Conservation (phyloP, 371 early-diverging fungal genomes). For the Paraphysoderma sedebokerense region DNA sequence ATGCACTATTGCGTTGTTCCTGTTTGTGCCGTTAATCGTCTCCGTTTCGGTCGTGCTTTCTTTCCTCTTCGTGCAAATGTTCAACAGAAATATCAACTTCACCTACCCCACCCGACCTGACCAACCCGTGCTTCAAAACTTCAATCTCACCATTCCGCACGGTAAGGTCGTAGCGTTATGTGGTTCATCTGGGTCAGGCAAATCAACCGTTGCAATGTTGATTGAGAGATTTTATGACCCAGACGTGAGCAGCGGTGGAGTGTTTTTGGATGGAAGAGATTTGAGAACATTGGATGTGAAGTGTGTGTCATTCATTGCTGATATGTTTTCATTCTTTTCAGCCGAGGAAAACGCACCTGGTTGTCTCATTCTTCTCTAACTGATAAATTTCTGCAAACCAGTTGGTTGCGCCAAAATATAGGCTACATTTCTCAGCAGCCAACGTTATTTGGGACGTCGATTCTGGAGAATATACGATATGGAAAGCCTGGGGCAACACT, state of each 20-base stretch:
- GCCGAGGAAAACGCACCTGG: no score
- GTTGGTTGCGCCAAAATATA: conserved; percentile 14
- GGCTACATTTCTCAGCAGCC: conserved; percentile 21
- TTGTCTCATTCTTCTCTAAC: no score
- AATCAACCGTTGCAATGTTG: conserved; percentile 22
- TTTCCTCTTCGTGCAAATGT: background rate
- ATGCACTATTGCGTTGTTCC: no score
- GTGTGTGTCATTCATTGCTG: no score
- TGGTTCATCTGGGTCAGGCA: conserved; percentile 35
- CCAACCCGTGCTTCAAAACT: conserved; percentile 12
- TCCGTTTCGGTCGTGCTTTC: no score
- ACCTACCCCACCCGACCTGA: conserved; percentile 21
- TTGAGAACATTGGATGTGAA: no score
- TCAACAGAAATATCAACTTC: conserved; percentile 4
- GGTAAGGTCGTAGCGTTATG: conserved; percentile 30
- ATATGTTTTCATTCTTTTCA: no score
- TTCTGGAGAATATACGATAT: conserved; percentile 4
- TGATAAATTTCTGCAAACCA: no score
- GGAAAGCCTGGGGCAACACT: conserved; percentile 12
- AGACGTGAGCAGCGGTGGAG: no score
- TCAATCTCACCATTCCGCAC: conserved; percentile 16
- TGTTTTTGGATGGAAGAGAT: no score
- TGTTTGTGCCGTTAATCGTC: no score
- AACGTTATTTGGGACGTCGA: conserved; percentile 8
- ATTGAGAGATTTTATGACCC: conserved; percentile 18